phyloP scores from a whole-genome alignment of 2,329 filamentous ascomycete genomes.

The Dothiorella sarmentorum region DNA sequence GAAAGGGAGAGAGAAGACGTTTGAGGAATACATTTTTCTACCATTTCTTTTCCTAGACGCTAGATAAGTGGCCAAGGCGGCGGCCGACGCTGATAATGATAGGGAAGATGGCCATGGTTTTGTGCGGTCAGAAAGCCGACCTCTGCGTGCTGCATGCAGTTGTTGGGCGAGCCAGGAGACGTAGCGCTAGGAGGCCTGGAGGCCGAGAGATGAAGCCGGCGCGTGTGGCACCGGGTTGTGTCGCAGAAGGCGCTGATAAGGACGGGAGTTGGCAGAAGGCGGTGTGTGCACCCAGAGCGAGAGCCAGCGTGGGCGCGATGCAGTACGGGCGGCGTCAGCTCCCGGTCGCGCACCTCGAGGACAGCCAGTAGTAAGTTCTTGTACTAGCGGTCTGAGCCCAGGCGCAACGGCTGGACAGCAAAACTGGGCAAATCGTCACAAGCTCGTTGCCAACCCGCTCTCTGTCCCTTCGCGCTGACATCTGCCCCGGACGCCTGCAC shows the following conservation, averaged over 20 bases:
- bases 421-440: constrained; percentile 17
- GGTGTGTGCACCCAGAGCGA: too few species aligned
- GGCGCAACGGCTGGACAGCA: constrained; percentile 15
- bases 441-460: neutral
- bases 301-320: neutral
- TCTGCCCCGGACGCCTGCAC: constrained; percentile 9
- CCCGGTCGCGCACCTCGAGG: neutral
- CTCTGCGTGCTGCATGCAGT: too few species aligned
- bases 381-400: constrained; percentile 14
- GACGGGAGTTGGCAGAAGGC: neutral
- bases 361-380: constrained; percentile 5
- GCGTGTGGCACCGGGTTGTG: neutral
- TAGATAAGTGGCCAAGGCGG: neutral
- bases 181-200: neutral
- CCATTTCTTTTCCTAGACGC: neutral
- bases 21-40: neutral
- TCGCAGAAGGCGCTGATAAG: neutral
- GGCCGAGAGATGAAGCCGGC: neutral
- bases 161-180: too few species aligned
- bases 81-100: constrained; percentile 7
- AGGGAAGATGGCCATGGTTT: neutral
- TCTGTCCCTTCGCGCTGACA: constrained; percentile 1
- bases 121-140: neutral
- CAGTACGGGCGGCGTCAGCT: constrained; percentile 1
- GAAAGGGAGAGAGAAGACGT: neutral